Evolutionary conservation across 495 filamentous ascomycete species (phyloP), one percentile per base, ranked within the genome.

Genomic region (Penicillium desertorum): DNA sequence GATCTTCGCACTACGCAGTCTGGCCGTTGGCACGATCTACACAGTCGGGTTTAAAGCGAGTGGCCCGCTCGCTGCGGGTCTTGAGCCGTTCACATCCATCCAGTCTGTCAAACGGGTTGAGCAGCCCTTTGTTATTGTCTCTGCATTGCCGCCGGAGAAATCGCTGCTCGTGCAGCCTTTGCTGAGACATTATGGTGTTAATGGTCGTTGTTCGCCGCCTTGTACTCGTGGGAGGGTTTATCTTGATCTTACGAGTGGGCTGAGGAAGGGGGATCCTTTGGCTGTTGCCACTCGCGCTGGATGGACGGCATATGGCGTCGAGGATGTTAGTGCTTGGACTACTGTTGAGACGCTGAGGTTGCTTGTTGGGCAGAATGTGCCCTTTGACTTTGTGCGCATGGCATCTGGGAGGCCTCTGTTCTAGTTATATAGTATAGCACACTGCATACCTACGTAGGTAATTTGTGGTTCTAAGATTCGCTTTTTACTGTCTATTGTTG

Each of bases 311-410:
- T 92, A 92, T 70, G 88, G 88, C 3, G 83, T 86, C 34, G 86
- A 86, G 23, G 89, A 92, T 63, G 87, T 91, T 29, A 86, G 82
- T 64, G 88, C 88, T 0, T 92, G 89, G 74, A 91, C 88, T 11
- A 91, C 88, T 19, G 89, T 91, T 16, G 88, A 91, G 70, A 92
- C 87, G 34, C 71, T 92, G 10, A 76, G 89, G 45, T 62, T 92
- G 59, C 76, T 94, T 9, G 88, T 92, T 9, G 89, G 90, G 16
- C 86, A 91, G 77, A 92, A 92, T 67, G 89, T 94, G 36, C 87
- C 88, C 25, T 92, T 90, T 75, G 90, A 90, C 71, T 94, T 94
- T 75, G 89, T 92, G 36, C 71, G 89, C 39, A 77, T 92, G 74
- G 88, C 89, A 8, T 86, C 86, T 60, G 89, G 88, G 16, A 71